phyloP scores from a whole-genome alignment of 495 filamentous ascomycete species.

The Pyronema domesticum region DNA sequence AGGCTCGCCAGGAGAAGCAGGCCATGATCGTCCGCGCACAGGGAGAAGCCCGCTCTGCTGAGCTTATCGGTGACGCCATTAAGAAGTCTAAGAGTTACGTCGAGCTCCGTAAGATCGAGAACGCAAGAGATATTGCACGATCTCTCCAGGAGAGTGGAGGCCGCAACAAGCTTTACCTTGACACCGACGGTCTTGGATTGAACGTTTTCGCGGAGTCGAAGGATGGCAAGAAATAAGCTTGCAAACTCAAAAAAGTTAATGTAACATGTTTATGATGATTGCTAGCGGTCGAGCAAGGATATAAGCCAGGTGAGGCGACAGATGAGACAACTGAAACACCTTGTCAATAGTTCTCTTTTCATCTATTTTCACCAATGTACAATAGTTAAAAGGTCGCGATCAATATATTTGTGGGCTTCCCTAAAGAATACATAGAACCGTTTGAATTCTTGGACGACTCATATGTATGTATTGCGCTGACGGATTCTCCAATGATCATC shows the following conservation, averaged over 20 bases:
- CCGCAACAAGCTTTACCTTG: conserved; percentile 86
- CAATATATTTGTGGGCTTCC: too few species aligned
- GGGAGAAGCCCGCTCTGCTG: conserved; percentile 95
- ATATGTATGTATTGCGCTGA: too few species aligned
- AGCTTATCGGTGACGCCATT: conserved; percentile 96
- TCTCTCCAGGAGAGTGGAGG: conserved; percentile 71
- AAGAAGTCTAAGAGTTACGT: conserved; percentile 97
- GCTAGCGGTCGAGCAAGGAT: too few species aligned
- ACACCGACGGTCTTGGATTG: conserved; percentile 71
- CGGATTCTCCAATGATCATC: too few species aligned
- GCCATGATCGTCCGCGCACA: conserved; percentile 95
- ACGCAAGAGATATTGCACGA: conserved; percentile 67
- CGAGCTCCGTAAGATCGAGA: conserved; percentile 93
- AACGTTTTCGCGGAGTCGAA: conserved; percentile 41
- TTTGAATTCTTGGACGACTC: too few species aligned
- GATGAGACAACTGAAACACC: too few species aligned
- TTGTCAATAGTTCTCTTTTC: not conserved
- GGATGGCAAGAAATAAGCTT: conserved; percentile 8
- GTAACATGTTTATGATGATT: not conserved
- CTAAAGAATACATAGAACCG: too few species aligned
- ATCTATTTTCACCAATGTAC: not conserved
- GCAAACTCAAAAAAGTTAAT: not conserved
- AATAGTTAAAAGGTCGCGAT: not conserved
- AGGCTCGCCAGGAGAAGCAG: conserved; percentile 98
- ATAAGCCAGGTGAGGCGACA: too few species aligned